Conservation (phyloP, 257 asterid species). For the Striga asiatica region DNA sequence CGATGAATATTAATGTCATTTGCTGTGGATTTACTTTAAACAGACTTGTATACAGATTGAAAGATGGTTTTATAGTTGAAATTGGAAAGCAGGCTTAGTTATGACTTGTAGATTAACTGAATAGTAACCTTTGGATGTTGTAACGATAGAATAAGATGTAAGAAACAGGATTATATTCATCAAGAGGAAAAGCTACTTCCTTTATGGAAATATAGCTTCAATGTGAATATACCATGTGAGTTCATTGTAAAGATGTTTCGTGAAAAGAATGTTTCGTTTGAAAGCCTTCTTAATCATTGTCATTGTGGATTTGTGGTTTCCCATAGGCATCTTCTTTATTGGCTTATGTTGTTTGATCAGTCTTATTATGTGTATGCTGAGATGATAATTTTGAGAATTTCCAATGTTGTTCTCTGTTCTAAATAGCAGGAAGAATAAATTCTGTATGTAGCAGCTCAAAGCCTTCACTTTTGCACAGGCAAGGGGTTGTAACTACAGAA, state of each 20-base stretch:
- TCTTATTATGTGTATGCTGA: too few species aligned
- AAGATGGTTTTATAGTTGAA: too few species aligned
- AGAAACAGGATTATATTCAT: not conserved
- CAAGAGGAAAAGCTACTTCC: not conserved
- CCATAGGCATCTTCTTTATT: not conserved
- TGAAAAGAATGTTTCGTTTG: not conserved
- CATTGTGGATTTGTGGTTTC: not conserved
- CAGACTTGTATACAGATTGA: too few species aligned
- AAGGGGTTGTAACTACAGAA: slow-evolving; percentile 36
- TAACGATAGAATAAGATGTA: not conserved
- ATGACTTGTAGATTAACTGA: too few species aligned
- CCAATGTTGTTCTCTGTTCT: not conserved
- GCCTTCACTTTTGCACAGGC: slow-evolving; percentile 36
- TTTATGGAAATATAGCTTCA: not conserved
- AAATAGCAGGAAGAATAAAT: slow-evolving; percentile 29
- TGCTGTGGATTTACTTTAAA: not conserved
- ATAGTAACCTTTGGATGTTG: not conserved
- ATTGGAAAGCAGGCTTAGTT: too few species aligned
- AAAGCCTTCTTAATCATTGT: not conserved
- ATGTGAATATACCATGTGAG: not conserved
- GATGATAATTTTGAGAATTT: too few species aligned
- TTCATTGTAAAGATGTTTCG: not conserved
- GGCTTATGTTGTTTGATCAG: not conserved
- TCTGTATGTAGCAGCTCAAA: slow-evolving; percentile 75
- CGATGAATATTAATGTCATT: not conserved